Conservation (phyloP, 768 basidiomycete species). For the Arthromyces matolae region DNA sequence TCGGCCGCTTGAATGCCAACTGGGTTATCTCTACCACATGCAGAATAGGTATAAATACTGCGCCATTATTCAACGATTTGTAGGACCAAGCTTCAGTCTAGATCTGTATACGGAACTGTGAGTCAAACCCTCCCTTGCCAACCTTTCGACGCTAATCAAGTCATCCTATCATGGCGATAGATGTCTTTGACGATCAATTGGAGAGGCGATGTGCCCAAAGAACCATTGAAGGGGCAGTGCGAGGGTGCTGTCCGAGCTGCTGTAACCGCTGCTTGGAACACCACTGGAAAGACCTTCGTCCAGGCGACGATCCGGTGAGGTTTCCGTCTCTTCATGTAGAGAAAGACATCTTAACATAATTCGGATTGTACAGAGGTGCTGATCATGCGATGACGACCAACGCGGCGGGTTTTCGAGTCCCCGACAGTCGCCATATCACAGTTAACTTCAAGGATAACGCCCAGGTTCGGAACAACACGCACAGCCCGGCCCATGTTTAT, state of each 20-base stretch:
- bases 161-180: neutral
- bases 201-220: slow-evolving; percentile 2
- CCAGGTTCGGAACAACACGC: neutral
- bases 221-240: neutral
- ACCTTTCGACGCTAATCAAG: too few species aligned
- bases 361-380: slow-evolving; percentile 1
- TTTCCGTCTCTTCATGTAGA: too few species aligned
- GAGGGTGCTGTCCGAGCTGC: neutral
- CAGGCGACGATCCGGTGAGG: slow-evolving; percentile 4
- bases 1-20: too few species aligned
- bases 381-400: neutral
- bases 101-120: too few species aligned
- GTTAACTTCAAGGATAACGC: slow-evolving; percentile 1
- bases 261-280: neutral
- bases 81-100: too few species aligned
- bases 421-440: slow-evolving; percentile 1
- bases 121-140: too few species aligned
- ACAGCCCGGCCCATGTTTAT: slow-evolving; percentile 7
- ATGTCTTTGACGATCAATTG: neutral
- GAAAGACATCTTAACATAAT: too few species aligned
- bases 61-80: too few species aligned
- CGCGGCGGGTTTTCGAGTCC: neutral
- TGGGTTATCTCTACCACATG: too few species aligned
- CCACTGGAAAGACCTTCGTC: neutral
- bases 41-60: too few species aligned